Evolutionary conservation across 129 eudicot species (phyloP).

Genomic region (Tagetes patula): DNA sequence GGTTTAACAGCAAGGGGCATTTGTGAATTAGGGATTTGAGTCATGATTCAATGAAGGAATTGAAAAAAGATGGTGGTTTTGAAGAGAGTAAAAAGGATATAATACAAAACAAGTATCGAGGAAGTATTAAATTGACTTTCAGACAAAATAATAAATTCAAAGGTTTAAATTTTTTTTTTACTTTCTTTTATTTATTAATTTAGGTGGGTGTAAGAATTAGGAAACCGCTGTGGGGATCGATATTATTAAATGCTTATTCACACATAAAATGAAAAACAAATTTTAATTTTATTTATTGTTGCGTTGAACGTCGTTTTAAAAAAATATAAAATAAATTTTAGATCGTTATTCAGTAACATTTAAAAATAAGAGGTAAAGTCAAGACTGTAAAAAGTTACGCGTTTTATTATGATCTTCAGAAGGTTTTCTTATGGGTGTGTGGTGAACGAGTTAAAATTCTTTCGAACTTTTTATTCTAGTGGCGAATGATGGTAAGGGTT

Average conservation of each 20-base stretch:
- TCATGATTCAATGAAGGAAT: constrained; percentile 12
- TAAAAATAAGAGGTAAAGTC: too few relatives aligned
- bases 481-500: too few relatives aligned
- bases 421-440: too few relatives aligned
- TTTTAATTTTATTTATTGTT: too few relatives aligned
- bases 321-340: too few relatives aligned
- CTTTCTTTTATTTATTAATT: constrained; percentile 2
- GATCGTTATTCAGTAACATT: too few relatives aligned
- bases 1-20: constrained; percentile 9
- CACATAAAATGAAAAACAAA: too few relatives aligned
- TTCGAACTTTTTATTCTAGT: too few relatives aligned
- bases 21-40: constrained; percentile 4
- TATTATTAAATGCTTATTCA: not conserved
- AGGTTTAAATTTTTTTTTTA: not conserved
- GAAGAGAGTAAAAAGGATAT: constrained; percentile 2
- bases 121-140: constrained; percentile 33
- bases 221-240: not conserved
- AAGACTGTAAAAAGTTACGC: too few relatives aligned
- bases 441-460: too few relatives aligned
- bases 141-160: constrained; percentile 14
- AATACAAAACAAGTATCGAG: constrained; percentile 19
- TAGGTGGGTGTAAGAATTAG: constrained; percentile 4
- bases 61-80: constrained; percentile 9
- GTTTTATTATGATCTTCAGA: too few relatives aligned
- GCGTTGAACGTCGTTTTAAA: too few relatives aligned